Evolutionary conservation across 345 rosid genomes (phyloP), one percentile per base, ranked within the genome.

Genomic region (Eucalyptus sideroxylon): DNA sequence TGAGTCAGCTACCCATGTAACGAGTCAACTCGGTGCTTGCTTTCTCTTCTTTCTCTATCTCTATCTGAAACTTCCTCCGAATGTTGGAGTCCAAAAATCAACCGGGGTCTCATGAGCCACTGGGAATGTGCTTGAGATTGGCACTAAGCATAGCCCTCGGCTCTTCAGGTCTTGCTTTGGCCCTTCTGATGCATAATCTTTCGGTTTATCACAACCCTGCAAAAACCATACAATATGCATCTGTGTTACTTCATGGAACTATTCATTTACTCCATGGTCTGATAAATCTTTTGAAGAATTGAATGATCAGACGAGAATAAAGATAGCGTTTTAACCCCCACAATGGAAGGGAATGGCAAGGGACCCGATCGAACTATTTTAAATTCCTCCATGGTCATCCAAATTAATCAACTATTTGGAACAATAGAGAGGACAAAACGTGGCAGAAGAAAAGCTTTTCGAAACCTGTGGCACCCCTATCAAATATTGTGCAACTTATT

Each of bases 81-180:
- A 96, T 87, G 95, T 93, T 44, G 99, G 98, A 47, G 92, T 94
- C 97, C 97, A 96, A 88, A 94, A 95, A 89, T 95, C 98, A 30
- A 92, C 94, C 21, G 95, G 88, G 86, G 95, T 91, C 91, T 95
- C 96, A 42, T 89, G 93, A 45, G 99, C 94, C 69, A 97, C 95
- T 11, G 98, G 96, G 89, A 94, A 96, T 37, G 98, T 96, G 93
- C 95, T 96, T 19, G 98, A 93, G 40, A 96, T 90, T 27, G 99
- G 98, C 86, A 96, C 97, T 87, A 97, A 92, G 92, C 99, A 97
- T 30, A 97, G 94, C 50, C 99, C 99, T 47, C 96, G 94, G 92
- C 97, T 96, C 89, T 93, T 93, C 42, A 97, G 95, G 87, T 96
- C 99, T 89, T 93, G 96, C 82, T 89, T 88, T 65, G 91, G 88